Base-by-base conservation (phyloP, 495 filamentous ascomycete genomes). In the Cairneyella variabilis region DNA sequence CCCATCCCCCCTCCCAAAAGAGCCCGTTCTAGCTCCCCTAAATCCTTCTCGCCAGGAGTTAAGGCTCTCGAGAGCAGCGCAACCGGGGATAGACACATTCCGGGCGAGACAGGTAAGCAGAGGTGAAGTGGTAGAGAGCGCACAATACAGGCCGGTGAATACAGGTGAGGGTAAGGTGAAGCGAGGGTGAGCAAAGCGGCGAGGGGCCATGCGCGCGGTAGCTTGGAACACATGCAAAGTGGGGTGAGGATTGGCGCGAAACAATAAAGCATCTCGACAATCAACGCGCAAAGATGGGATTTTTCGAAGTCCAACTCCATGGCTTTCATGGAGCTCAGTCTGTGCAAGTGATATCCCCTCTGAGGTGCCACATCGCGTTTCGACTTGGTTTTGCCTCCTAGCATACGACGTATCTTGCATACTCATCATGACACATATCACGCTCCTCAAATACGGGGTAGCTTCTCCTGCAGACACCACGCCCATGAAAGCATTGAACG, bases 401-500 rank as follows among this genome's bases (percentile, higher is more conserved):
- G n/a, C n/a, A n/a, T n/a, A n/a, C n/a, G n/a, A n/a, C n/a, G n/a
- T n/a, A n/a, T n/a, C n/a, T n/a, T n/a, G n/a, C n/a, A n/a, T n/a
- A n/a, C n/a, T n/a, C n/a, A 41, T 34, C 45, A 64, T 64, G 61
- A 14, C 61, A 12, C 12, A 18, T 17, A 48, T 64, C 48, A 64
- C 58, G 18, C 42, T 64, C 17, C 42, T 64, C 44, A 64, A 64
- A 22, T 64, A 51, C 48, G 57, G 57, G 16, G 54, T 61, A 3
- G 58, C 61, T 27, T 61, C 61, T n/a, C 61, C 61, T 12, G 55
- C 61, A 39, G 61, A 64, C 25, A 54, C 48, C 3, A 38, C 55
- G 17, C 51, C 61, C 3, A 27, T 64, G 20, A 49, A 49, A 30
- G 12, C 37, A 22, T 32, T 64, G 21, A 53, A 61, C 41, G 40